A percentile compares a stretch with the other conserved stretches of the same genome.
Evolutionary conservation across 2,329 filamentous ascomycete genomes (phyloP).

Genomic region (Chaetomium globosum): DNA sequence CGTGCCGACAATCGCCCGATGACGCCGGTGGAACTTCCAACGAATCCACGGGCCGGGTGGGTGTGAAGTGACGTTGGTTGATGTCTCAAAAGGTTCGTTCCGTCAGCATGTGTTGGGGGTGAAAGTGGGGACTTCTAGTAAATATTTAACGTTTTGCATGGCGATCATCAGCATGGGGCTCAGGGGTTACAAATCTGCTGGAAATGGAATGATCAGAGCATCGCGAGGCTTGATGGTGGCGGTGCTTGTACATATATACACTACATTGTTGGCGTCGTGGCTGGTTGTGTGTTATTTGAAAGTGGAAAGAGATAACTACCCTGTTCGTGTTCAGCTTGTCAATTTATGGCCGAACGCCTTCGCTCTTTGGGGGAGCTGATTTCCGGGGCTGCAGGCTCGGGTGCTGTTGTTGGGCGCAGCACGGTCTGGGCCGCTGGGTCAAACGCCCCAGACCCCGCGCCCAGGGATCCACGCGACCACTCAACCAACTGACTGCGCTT

Average conservation of each 20-base stretch:
- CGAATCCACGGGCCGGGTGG: conserved; percentile 1
- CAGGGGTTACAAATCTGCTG: not conserved
- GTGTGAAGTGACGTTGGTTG: not conserved
- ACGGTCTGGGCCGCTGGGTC: conserved; percentile 6
- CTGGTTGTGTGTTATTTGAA: too few species aligned
- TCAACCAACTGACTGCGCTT: conserved; percentile 14
- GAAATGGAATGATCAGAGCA: not conserved
- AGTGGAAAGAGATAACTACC: conserved; percentile 9
- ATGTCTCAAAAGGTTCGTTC: not conserved
- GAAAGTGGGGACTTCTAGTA: not conserved
- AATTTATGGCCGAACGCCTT: not conserved
- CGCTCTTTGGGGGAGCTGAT: not conserved
- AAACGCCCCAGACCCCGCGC: conserved; percentile 32
- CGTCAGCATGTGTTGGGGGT: not conserved
- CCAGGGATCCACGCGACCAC: conserved; percentile 33
- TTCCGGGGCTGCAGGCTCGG: not conserved
- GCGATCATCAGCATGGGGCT: not conserved
- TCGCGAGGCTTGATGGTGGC: conserved; percentile 1
- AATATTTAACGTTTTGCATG: conserved; percentile 8
- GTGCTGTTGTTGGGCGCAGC: conserved; percentile 19
- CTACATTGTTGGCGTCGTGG: too few species aligned
- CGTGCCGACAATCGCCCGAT: not conserved
- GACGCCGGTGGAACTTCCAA: conserved; percentile 20
- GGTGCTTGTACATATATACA: not conserved
- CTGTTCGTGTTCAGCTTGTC: not conserved